Evolutionary conservation across 1,284 basidiomycete species (phyloP).

Genomic region (Hemileccinum hortonii): DNA sequence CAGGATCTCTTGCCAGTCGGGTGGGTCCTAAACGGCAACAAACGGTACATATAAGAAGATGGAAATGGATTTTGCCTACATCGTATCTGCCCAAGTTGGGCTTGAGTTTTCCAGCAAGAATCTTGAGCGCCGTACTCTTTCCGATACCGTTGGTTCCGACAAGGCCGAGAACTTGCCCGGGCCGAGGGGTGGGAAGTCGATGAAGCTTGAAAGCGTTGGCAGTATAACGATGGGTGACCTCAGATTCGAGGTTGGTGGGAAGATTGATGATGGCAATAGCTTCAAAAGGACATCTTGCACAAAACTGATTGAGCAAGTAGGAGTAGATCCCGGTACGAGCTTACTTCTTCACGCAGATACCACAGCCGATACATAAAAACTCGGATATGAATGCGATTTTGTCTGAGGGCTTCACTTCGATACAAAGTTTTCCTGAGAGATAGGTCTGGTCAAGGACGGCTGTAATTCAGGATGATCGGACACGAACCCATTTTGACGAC

Average conservation of each 20-base stretch:
- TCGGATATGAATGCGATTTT: slow-evolving; percentile 98
- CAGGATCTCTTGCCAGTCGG: slow-evolving; percentile 96
- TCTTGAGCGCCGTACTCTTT: slow-evolving; percentile 94
- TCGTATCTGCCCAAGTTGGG: slow-evolving; percentile 91
- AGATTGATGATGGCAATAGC: slow-evolving; percentile 97
- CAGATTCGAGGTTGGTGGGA: slow-evolving; percentile 89
- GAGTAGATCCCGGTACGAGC: slow-evolving; percentile 29
- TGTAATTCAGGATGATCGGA: slow-evolving; percentile 12
- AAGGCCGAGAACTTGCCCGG: slow-evolving; percentile 92
- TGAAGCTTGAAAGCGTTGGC: slow-evolving; percentile 99
- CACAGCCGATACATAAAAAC: slow-evolving; percentile 94
- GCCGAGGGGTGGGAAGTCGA: slow-evolving; percentile 90
- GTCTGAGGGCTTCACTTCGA: slow-evolving; percentile 90
- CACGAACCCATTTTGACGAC: slow-evolving; percentile 93
- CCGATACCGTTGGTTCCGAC: slow-evolving; percentile 99
- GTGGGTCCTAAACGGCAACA: slow-evolving; percentile 67
- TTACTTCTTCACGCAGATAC: slow-evolving; percentile 98
- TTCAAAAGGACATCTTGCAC: slow-evolving; percentile 88
- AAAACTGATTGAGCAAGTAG: slow-evolving; percentile 6
- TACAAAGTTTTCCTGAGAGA: slow-evolving; percentile 85
- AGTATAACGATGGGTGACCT: slow-evolving; percentile 96
- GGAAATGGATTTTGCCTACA: slow-evolving; percentile 45
- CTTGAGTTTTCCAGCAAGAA: slow-evolving; percentile 93
- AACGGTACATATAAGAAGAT: background rate
- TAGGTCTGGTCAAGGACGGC: background rate